Percentiles rank a stretch among this genome's conserved stretches.
These are phyloP conservation scores for Euphorbia tirucalli DNA, from an alignment of 345 rosid genomes.

Conservation along the genomic window DNA sequence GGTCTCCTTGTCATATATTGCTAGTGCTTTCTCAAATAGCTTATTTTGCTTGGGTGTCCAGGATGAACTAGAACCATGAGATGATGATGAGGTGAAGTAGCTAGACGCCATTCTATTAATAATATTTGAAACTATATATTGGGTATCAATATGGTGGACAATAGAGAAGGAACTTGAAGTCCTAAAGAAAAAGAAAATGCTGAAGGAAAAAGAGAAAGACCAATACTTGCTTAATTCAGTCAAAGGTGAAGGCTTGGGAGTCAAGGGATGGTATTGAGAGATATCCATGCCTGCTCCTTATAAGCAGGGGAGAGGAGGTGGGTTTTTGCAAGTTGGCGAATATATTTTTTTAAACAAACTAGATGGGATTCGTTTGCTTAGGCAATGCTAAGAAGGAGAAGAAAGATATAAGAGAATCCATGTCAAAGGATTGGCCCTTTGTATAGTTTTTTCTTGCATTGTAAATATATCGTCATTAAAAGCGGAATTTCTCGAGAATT, in stretches of 20 bases:
- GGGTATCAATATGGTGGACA: too few species aligned
- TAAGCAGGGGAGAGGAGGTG: conserved; percentile 35
- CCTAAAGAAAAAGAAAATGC: conserved; percentile 12
- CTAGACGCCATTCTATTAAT: conserved; percentile 42
- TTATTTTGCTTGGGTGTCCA: conserved; percentile 85
- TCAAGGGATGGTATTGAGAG: conserved; percentile 41
- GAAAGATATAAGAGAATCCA: conserved; percentile 25
- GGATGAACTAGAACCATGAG: conserved; percentile 44
- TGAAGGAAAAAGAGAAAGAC: neutral
- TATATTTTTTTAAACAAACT: conserved; percentile 16
- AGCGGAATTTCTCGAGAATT: conserved; percentile 26
- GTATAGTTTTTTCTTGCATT: conserved; percentile 33
- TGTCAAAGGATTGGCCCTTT: conserved; percentile 25
- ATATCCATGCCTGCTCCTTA: conserved; percentile 38
- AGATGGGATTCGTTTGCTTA: conserved; percentile 42
- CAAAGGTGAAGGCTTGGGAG: conserved; percentile 36
- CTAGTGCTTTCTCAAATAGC: conserved; percentile 83
- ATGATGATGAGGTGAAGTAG: conserved; percentile 34
- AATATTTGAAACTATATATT: too few species aligned
- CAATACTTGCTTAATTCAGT: conserved; percentile 13
- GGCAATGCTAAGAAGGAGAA: conserved; percentile 26
- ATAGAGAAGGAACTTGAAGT: neutral
- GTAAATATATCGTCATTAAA: conserved; percentile 23
- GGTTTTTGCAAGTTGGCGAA: conserved; percentile 47
- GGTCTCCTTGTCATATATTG: conserved; percentile 71